These are phyloP conservation scores for Globisporangium nodosum DNA, from an alignment of 352 stramenopile genomes.

Conservation along the genomic window DNA sequence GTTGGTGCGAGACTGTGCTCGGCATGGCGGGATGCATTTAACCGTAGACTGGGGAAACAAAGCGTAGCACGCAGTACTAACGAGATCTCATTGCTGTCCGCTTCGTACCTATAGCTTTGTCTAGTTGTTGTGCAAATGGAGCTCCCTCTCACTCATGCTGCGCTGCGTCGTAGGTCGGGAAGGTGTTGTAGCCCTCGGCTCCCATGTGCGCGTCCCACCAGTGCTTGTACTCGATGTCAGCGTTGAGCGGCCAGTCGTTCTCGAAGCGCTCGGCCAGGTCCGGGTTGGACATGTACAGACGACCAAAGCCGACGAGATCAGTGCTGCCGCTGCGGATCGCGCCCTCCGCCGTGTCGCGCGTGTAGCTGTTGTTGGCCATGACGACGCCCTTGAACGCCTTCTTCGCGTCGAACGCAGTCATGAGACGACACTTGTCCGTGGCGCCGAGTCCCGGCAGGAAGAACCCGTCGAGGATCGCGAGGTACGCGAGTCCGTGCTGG, in stretches of 20 bases:
- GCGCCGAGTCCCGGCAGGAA: constrained; percentile 1
- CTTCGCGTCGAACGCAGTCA: constrained; percentile 9
- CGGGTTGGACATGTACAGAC: constrained; percentile 33
- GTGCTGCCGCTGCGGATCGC: constrained; percentile 9
- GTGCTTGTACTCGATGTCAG: background rate
- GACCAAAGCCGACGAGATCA: constrained; percentile 24
- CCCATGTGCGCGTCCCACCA: background rate
- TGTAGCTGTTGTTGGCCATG: constrained; percentile 12
- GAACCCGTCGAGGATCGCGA: constrained; percentile 10
- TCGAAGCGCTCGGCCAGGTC: constrained; percentile 26
- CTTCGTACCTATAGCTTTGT: no score
- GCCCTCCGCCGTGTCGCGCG: constrained; percentile 12
- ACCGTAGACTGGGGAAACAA: no score
- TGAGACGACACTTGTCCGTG: background rate
- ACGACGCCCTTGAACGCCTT: constrained; percentile 8
- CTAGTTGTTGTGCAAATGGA: no score
- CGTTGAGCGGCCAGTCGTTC: constrained; percentile 19
- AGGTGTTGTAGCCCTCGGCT: background rate
- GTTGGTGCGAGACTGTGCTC: no score
- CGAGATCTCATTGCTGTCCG: no score
- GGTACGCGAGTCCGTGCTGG: constrained; percentile 10
- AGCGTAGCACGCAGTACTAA: no score
- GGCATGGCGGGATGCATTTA: no score
- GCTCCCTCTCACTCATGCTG: no score
- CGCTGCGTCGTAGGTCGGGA: background rate